Conservation (phyloP, 2,329 filamentous ascomycete genomes). For the Penicillium frequentans region DNA sequence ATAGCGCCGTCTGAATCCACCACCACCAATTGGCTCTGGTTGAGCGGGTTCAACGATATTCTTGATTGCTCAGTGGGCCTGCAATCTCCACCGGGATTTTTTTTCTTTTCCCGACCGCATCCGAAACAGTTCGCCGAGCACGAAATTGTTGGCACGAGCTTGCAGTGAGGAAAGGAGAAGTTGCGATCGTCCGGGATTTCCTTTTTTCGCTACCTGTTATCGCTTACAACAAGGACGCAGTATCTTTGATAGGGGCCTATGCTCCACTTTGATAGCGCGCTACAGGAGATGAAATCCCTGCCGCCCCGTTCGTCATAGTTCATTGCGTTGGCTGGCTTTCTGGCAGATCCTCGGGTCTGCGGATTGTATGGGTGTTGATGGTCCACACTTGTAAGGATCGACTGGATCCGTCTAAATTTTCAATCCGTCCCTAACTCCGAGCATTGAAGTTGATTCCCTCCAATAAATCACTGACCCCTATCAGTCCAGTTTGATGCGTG, state of each 20-base stretch:
- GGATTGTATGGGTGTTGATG: not conserved
- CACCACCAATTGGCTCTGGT: not conserved
- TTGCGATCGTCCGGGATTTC: not conserved
- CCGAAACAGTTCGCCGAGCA: not conserved
- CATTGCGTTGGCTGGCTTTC: not conserved
- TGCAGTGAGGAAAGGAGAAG: not conserved
- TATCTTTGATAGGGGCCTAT: not conserved
- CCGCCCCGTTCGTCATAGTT: not conserved
- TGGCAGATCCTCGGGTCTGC: not conserved
- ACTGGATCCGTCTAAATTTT: not conserved
- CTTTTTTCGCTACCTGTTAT: not conserved
- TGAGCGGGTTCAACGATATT: not conserved
- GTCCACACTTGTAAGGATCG: not conserved
- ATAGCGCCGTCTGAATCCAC: constrained; percentile 1
- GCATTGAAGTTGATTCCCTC: not conserved
- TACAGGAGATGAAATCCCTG: not conserved
- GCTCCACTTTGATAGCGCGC: not conserved
- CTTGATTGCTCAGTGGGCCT: not conserved
- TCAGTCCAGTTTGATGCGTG: not conserved
- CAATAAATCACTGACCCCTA: not conserved
- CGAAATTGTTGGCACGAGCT: not conserved
- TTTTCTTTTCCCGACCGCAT: not conserved
- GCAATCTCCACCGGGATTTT: not conserved
- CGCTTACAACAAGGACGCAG: not conserved
- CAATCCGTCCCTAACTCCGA: not conserved